Evolutionary conservation across 1,284 basidiomycete genomes (phyloP), one percentile per base, ranked within the genome.

Genomic region (Ganoderma multipileum): DNA sequence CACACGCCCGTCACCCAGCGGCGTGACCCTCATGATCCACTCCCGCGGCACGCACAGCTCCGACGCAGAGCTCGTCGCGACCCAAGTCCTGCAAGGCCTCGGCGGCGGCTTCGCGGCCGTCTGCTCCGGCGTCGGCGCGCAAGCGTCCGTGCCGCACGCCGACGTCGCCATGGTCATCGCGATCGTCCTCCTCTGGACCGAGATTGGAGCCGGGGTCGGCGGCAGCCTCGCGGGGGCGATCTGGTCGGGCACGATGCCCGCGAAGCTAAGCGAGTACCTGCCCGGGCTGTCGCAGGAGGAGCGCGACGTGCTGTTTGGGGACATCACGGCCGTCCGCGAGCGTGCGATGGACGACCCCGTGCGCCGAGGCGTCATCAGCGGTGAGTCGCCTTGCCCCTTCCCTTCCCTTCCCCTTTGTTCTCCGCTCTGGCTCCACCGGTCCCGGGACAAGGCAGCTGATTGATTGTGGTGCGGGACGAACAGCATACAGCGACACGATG

Each of bases 91-190:
- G 42, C 92, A 94, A 79, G 93, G 93, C 66, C 81, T 91, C 23
- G 94, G 93, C 26, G 94, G 93, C 47, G 95, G 94, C n/a, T 87
- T 95, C 71, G 90, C 93, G 0, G 87, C 91, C 1, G 84, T 91
- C 63, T 82, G 91, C 16, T 83, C 87, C 4, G 92, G 93, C 78
- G 91, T 95, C 65, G 90, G 88, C 50, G 91, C 93, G 0, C 95
- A 96, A 78, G 93, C 92, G 8, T 84, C 89, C 9, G 94, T 95
- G 2, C 83, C 89, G 1, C 94, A 94, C 76, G 79, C 82, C 36
- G 93, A 96, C 73, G 89, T 96, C 20, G 95, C 93, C 0, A 90
- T 91, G 72, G 91, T 92, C 67, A 96, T 92, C 8, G 95, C 95
- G 0, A 84, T 95, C 71, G 89, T 95, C n/a, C 83, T 96, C 33